Evolutionary conservation across 176 grass and related monocot species (phyloP).

Genomic region (Rhynchospora pubera): DNA sequence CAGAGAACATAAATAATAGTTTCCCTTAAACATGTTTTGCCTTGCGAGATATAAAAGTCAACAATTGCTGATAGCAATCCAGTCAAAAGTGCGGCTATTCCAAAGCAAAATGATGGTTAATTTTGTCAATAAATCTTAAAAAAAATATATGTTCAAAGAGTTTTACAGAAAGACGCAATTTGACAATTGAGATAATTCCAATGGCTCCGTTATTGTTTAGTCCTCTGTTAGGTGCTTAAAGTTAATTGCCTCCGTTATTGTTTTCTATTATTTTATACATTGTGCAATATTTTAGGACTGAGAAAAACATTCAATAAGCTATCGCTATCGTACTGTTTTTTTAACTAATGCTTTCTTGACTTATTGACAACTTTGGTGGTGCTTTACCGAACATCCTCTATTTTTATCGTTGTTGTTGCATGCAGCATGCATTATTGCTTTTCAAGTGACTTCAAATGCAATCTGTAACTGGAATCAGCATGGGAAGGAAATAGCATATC

Average conservation of each 20-base stretch:
- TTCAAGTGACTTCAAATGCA: neutral
- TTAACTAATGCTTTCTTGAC: too few relatives aligned
- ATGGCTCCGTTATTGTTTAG: too few relatives aligned
- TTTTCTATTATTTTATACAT: too few relatives aligned
- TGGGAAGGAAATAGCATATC: neutral
- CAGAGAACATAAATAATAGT: neutral
- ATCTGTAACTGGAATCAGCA: neutral
- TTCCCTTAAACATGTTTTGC: neutral
- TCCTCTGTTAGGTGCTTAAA: too few relatives aligned
- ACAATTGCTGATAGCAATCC: conserved; percentile 8
- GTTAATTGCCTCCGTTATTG: too few relatives aligned
- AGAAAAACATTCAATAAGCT: too few relatives aligned
- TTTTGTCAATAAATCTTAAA: neutral
- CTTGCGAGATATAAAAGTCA: neutral
- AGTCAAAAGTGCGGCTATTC: neutral
- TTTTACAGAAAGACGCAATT: neutral
- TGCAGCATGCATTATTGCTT: neutral
- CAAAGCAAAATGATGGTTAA: neutral
- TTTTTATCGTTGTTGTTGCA: neutral
- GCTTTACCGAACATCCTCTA: neutral
- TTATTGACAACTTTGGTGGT: neutral
- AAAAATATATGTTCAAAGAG: neutral
- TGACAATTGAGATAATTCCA: neutral
- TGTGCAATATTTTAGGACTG: too few relatives aligned
- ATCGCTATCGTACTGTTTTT: too few relatives aligned